phyloP scores from a whole-genome alignment of 2,329 filamentous ascomycete genomes.

The Microascus cirrosus region DNA sequence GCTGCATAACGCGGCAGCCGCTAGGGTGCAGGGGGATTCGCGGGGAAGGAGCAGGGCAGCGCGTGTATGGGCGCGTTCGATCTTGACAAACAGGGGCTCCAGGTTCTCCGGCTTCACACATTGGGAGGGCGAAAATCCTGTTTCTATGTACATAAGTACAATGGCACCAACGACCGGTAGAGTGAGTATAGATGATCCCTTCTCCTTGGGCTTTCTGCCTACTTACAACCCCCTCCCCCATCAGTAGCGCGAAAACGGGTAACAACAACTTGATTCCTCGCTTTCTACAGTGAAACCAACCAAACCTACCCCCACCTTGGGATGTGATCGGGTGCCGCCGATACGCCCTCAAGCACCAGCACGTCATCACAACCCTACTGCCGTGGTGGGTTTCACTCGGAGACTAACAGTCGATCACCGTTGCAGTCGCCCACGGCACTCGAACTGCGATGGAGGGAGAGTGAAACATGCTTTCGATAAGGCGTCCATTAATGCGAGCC shows the following conservation, averaged over 20 bases:
- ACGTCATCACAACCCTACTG: not conserved
- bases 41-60: not conserved
- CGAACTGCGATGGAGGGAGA: not conserved
- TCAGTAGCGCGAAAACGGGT: not conserved
- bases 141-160: not conserved
- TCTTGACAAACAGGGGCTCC: not conserved
- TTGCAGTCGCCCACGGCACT: not conserved
- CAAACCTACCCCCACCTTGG: not conserved
- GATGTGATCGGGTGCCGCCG: not conserved
- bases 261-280: not conserved
- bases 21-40: not conserved
- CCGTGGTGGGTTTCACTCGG: not conserved
- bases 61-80: not conserved
- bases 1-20: not conserved
- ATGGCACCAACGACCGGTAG: not conserved
- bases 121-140: not conserved
- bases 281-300: not conserved
- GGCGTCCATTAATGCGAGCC: not conserved
- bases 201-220: not conserved
- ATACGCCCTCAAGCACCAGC: not conserved
- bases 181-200: not conserved
- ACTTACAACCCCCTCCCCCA: not conserved
- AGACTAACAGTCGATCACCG: not conserved
- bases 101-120: not conserved
- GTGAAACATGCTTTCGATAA: not conserved